Conservation (phyloP, 129 eudicot species). For the Arctium minus region DNA sequence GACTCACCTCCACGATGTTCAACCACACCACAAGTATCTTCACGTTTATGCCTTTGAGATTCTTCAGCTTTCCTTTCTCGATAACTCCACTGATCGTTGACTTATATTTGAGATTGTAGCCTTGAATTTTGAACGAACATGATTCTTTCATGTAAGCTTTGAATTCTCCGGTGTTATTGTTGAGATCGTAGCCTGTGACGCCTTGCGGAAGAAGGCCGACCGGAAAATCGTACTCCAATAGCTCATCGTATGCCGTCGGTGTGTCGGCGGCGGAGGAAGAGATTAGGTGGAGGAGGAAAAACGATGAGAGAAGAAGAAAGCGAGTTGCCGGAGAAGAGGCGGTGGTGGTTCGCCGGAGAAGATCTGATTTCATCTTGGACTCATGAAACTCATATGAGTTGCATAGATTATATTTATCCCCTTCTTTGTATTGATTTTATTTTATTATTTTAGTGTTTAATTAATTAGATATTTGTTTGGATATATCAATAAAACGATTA, state of each 20-base stretch:
- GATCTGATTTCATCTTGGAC: constrained; percentile 25
- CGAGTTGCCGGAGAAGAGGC: neutral
- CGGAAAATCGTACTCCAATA: constrained; percentile 45
- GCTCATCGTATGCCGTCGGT: constrained; percentile 40
- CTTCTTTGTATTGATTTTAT: neutral
- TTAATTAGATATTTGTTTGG: neutral
- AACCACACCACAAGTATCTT: constrained; percentile 49
- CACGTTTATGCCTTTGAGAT: constrained; percentile 41
- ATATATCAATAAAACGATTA: neutral
- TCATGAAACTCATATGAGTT: neutral
- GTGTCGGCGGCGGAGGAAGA: constrained; percentile 8
- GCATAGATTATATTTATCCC: neutral
- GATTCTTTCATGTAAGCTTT: constrained; percentile 34
- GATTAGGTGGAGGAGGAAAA: neutral
- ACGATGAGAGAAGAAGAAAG: neutral
- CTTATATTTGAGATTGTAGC: constrained; percentile 38
- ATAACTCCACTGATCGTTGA: constrained; percentile 45
- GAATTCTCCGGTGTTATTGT: constrained; percentile 41
- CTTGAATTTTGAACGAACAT: constrained; percentile 37
- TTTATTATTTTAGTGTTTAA: neutral
- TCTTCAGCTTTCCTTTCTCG: constrained; percentile 32
- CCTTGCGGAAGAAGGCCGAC: constrained; percentile 53
- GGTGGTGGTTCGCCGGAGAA: constrained; percentile 17
- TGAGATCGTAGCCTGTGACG: constrained; percentile 44
- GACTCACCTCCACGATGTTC: constrained; percentile 43